Evolutionary conservation across 2,329 filamentous ascomycete species (phyloP).

Genomic region (Stachybotrys chlorohalonatus): DNA sequence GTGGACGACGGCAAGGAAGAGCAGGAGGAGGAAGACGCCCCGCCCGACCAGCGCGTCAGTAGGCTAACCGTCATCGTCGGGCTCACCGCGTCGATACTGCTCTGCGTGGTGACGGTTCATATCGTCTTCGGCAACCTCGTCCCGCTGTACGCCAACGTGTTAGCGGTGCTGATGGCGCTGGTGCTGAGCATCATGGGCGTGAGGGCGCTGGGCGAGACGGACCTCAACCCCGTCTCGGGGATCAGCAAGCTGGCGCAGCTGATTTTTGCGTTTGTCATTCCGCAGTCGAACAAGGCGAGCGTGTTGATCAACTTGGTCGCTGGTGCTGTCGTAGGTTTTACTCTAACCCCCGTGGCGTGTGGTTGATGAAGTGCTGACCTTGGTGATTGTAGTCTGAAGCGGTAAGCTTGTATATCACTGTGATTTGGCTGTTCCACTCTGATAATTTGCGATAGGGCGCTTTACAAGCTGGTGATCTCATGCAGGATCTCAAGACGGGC

Average conservation of each 20-base stretch:
- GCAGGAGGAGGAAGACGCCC: constrained; percentile 64
- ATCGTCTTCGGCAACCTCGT: constrained; percentile 77
- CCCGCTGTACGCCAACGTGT: constrained; percentile 63
- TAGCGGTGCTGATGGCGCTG: constrained; percentile 78
- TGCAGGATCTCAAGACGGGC: constrained; percentile 96
- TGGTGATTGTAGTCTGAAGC: constrained; percentile 25
- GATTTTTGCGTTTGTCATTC: constrained; percentile 86
- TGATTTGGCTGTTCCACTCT: background rate
- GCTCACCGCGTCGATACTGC: constrained; percentile 62
- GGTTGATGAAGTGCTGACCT: constrained; percentile 1
- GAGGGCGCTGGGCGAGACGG: constrained; percentile 67
- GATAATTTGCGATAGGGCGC: constrained; percentile 43
- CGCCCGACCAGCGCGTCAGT: constrained; percentile 72
- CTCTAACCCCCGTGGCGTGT: background rate
- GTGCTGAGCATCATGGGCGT: constrained; percentile 68
- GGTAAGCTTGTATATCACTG: constrained; percentile 13
- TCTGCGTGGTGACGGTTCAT: constrained; percentile 77
- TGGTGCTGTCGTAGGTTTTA: constrained; percentile 58
- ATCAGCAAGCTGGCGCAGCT: constrained; percentile 96
- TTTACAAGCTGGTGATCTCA: constrained; percentile 87
- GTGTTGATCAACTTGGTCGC: constrained; percentile 95
- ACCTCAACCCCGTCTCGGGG: constrained; percentile 91
- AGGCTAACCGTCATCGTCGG: constrained; percentile 63
- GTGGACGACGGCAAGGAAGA: constrained; percentile 11
- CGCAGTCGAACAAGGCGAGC: constrained; percentile 68